Conservation (phyloP, 2,329 filamentous ascomycete species). For the Fusarium drepaniforme region DNA sequence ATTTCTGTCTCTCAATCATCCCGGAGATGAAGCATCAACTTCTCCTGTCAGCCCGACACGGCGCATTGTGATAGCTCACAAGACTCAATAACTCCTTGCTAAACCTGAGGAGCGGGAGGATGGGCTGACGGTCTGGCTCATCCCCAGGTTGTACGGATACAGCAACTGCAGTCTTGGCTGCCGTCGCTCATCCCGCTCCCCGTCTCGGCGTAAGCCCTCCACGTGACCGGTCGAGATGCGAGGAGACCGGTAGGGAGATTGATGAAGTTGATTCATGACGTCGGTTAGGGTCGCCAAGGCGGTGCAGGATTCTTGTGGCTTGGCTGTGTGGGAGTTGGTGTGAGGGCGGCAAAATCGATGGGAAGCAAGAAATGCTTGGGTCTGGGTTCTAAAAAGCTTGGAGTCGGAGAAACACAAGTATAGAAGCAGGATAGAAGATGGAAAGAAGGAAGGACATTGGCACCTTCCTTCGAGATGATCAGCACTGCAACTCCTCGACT, state of each 20-base stretch:
- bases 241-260: not conserved
- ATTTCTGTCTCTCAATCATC: not conserved
- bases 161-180: conserved; percentile 19
- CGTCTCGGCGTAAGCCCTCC: not conserved
- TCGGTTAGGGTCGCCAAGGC: conserved; percentile 18
- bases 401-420: not conserved
- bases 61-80: not conserved
- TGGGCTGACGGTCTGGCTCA: not conserved
- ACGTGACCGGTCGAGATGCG: conserved; percentile 24
- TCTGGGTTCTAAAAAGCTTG: not conserved
- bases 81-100: not conserved
- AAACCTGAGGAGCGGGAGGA: not conserved
- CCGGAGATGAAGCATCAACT: not conserved
- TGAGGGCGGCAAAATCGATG: conserved; percentile 20
- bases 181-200: conserved; percentile 23
- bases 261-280: conserved; percentile 4
- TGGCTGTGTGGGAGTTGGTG: conserved; percentile 14
- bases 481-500: not conserved
- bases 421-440: conserved; percentile 5
- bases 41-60: not conserved
- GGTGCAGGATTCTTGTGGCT: not conserved
- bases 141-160: conserved; percentile 3
- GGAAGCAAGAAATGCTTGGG: not conserved
- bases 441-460: not conserved
- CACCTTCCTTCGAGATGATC: not conserved